Percentiles rank a stretch among this genome's conserved stretches.
These are phyloP conservation scores for Plantago coronopus DNA, from an alignment of 305 asterid species.

Conservation along the genomic window DNA sequence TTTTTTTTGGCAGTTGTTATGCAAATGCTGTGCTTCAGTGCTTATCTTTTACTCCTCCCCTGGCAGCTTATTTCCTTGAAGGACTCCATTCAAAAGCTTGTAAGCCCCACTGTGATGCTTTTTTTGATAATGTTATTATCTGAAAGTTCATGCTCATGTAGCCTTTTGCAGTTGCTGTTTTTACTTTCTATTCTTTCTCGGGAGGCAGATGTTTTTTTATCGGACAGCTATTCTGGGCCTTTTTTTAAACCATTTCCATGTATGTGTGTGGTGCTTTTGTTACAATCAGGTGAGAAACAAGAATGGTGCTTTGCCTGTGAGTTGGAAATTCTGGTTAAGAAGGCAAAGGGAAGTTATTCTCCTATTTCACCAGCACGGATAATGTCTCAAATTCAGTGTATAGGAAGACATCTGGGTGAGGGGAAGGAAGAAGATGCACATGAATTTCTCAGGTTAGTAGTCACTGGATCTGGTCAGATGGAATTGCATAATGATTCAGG, in stretches of 20 bases:
- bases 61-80: conserved; percentile 75
- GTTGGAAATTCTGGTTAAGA: conserved; percentile 52
- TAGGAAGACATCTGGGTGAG: conserved; percentile 61
- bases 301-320: conserved; percentile 87
- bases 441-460: conserved; percentile 74
- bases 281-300: conserved; percentile 40
- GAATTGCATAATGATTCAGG: conserved; percentile 9
- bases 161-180: neutral
- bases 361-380: conserved; percentile 58
- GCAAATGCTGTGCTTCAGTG: conserved; percentile 89
- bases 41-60: conserved; percentile 79
- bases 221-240: neutral
- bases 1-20: conserved; percentile 62
- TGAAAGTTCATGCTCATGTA: conserved; percentile 6
- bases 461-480: conserved; percentile 12
- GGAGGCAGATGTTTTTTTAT: neutral
- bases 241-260: conserved; percentile 1
- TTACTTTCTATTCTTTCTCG: neutral
- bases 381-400: conserved; percentile 51
- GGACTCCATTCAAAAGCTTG: conserved; percentile 73
- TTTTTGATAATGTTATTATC: conserved; percentile 1
- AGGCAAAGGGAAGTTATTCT: conserved; percentile 49
- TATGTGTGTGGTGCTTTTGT: conserved; percentile 19
- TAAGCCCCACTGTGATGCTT: conserved; percentile 28
- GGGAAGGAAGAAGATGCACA: conserved; percentile 97